phyloP scores from a whole-genome alignment of 345 rosid genomes.

The Salix dunnii region DNA sequence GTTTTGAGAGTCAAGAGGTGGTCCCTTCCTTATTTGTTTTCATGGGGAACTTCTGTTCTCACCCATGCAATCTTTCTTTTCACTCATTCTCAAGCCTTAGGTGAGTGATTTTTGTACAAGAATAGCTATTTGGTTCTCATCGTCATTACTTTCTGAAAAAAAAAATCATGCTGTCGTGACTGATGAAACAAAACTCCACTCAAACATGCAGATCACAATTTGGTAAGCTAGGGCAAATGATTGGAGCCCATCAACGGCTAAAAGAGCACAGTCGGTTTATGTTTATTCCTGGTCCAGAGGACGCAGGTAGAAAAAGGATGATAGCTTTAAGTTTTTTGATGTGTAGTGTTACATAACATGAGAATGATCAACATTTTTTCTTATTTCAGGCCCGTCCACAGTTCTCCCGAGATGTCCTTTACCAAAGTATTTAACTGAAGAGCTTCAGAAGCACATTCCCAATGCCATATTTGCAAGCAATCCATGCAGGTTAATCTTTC shows the following conservation, averaged over 20 bases:
- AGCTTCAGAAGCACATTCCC: slow-evolving; percentile 60
- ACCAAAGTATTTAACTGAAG: slow-evolving; percentile 72
- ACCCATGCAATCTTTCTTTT: slow-evolving; percentile 74
- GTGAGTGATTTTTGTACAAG: slow-evolving; percentile 35
- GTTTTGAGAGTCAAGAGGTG: slow-evolving; percentile 71
- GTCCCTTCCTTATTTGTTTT: slow-evolving; percentile 93
- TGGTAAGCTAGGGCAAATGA: slow-evolving; percentile 75
- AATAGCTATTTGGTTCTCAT: background rate
- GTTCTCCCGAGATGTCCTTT: slow-evolving; percentile 75
- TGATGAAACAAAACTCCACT: background rate
- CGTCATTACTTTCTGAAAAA: background rate
- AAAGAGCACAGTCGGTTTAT: slow-evolving; percentile 73
- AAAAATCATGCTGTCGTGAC: background rate
- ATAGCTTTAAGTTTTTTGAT: background rate
- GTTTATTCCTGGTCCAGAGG: slow-evolving; percentile 91
- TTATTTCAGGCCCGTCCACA: slow-evolving; percentile 74
- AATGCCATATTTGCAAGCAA: slow-evolving; percentile 82
- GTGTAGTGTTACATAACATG: background rate
- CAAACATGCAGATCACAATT: slow-evolving; percentile 53
- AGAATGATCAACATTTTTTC: slow-evolving; percentile 14
- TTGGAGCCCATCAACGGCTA: slow-evolving; percentile 69
- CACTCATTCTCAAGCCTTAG: slow-evolving; percentile 73
- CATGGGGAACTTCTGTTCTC: slow-evolving; percentile 90
- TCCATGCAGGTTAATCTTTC: slow-evolving; percentile 82
- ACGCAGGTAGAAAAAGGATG: slow-evolving; percentile 56